Evolutionary conservation across 2,329 filamentous ascomycete species (phyloP).

Genomic region (Alternaria panax): DNA sequence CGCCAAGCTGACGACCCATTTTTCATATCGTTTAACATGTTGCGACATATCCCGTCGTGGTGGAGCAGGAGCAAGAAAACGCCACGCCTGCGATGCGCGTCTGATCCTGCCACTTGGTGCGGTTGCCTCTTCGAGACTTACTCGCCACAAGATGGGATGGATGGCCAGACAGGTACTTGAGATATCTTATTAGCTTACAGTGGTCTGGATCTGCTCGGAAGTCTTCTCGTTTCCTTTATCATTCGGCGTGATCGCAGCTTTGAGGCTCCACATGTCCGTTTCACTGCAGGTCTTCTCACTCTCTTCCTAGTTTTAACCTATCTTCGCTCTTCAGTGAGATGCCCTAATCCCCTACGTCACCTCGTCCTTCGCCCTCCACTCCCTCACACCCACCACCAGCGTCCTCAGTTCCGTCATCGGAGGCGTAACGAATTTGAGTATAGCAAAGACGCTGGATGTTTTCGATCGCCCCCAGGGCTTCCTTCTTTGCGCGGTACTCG

Average conservation of each 20-base stretch:
- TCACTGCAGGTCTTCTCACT: neutral
- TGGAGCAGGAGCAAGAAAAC: conserved; percentile 1
- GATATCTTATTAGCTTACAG: neutral
- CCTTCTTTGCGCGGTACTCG: conserved; percentile 31
- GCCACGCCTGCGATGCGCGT: neutral
- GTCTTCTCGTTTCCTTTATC: neutral
- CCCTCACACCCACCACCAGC: conserved; percentile 40
- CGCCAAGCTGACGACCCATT: neutral
- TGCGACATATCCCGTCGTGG: neutral
- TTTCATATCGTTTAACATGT: neutral
- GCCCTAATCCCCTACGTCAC: conserved; percentile 50
- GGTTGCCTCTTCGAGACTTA: neutral
- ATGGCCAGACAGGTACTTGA: neutral
- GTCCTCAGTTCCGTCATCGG: conserved; percentile 46
- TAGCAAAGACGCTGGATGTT: conserved; percentile 50
- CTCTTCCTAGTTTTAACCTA: neutral
- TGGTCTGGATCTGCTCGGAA: neutral
- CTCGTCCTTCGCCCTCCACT: conserved; percentile 40
- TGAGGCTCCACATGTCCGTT: neutral
- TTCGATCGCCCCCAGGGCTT: conserved; percentile 49
- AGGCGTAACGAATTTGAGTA: conserved; percentile 45
- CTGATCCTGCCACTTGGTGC: neutral
- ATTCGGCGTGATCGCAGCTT: neutral
- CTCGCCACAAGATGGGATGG: neutral
- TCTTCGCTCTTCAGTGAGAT: neutral